Evolutionary conservation across 352 stramenopile species (phyloP).

Genomic region (Pythium folliculosum): DNA sequence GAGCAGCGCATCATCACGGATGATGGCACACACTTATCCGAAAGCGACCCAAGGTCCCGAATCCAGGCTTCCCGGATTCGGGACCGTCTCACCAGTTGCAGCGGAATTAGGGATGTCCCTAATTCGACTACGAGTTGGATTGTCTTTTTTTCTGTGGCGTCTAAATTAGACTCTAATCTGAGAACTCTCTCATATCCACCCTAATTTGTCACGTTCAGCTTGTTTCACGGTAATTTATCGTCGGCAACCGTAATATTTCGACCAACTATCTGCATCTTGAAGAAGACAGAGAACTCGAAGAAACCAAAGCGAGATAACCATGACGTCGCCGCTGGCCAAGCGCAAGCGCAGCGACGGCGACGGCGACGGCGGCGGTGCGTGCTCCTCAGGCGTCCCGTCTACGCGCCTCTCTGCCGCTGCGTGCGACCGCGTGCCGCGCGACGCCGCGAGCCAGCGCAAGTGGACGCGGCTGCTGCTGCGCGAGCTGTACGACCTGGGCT

Average conservation of each 20-base stretch:
- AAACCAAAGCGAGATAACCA: neutral
- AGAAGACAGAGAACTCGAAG: neutral
- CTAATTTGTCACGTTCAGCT: too few species aligned
- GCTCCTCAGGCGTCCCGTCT: neutral
- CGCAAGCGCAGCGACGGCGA: constrained; percentile 26
- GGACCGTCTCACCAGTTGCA: neutral
- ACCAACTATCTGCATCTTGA: neutral
- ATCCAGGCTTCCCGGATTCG: neutral
- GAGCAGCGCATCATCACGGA: neutral
- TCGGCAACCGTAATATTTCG: neutral
- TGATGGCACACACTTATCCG: neutral
- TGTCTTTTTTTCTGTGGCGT: neutral
- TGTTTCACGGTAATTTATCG: too few species aligned
- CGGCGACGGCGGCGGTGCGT: neutral
- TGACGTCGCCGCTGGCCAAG: constrained; percentile 19
- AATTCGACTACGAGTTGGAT: too few species aligned
- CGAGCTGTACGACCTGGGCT: constrained; percentile 78
- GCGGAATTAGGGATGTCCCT: constrained; percentile 1
- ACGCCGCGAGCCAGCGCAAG: constrained; percentile 39
- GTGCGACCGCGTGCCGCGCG: constrained; percentile 16
- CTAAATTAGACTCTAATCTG: too few species aligned
- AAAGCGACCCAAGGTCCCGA: neutral
- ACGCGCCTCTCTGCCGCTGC: neutral
- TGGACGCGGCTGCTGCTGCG: constrained; percentile 74
- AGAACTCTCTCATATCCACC: too few species aligned